Base-by-base conservation (phyloP, 148 eudicot genomes). In the Linanthus parryae region DNA sequence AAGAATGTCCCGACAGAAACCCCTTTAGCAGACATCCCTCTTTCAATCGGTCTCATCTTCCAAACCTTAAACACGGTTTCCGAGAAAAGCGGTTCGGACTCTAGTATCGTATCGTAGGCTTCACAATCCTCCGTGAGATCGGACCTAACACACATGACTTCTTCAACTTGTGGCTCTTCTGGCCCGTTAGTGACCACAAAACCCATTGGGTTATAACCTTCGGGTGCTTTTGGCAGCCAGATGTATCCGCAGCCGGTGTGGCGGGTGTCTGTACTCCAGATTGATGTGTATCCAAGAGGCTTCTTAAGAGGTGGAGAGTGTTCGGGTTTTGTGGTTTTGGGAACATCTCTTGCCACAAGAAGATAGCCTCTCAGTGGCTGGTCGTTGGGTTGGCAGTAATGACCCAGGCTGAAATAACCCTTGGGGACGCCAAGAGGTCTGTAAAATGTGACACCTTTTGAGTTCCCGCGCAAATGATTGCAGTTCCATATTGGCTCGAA, bases 1-100 rank as follows among this genome's bases (percentile, higher is more conserved):
- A 83, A 87, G 66, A 91, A 91, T 21, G 94, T 84, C 49, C 98
- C 98, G 2, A 75, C 82, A 24, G 81, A 72, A 41, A 91, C 94
- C 19, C 98, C 94, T 62, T 42, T 58, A 26, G 69, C 63, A 48
- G 62, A 58, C 68, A 87, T 75, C 25, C 98, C 98, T 54, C 95
- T 79, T 43, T 15, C 53, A 54, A 83, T 69, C 5, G 98, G 90
- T 43, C 94, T 76, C 19, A 88, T 76, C 54, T 69, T 68, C 90
- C 94, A 91, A 49, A 91, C 66, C 45, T 63, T 68, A 57, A 82
- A 57, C 3, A 69, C 64, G 15, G 29, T 42, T 24, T 44, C 72
- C 0, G 60, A 55, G 15, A 41, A 37, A 16, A 37, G 47, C 14
- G 79, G 68, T 26, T 66, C 69, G 4, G 63, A 48, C 27, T 74